Conservation (phyloP, 2,329 filamentous ascomycete genomes). For the Aureobasidium sp. region DNA sequence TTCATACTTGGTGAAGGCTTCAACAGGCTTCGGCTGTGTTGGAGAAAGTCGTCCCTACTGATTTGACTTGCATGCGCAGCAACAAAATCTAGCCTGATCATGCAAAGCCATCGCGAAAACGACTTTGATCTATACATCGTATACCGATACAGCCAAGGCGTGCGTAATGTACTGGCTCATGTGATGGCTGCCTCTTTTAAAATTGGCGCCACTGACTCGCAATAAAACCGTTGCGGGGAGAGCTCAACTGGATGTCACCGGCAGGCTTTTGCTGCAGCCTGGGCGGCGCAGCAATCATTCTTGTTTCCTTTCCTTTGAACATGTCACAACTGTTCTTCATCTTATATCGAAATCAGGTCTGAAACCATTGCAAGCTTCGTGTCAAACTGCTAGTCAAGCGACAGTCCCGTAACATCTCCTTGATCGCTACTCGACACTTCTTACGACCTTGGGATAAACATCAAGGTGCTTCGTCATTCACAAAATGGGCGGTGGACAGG, state of each 20-base stretch:
- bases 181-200: background rate
- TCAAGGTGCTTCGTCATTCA: background rate
- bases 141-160: background rate
- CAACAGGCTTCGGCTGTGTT: background rate
- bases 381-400: background rate
- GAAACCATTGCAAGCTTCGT: background rate
- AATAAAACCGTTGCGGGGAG: conserved; percentile 8
- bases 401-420: background rate
- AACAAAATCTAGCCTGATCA: background rate
- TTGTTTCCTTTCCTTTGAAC: background rate
- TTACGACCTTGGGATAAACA: background rate
- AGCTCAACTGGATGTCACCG: background rate
- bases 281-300: background rate
- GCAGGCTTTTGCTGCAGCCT: background rate
- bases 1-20: background rate
- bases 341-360: background rate
- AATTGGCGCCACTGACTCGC: conserved; percentile 9
- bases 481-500: conserved; percentile 6
- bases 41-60: background rate
- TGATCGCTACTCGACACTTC: background rate
- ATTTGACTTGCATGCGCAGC: background rate
- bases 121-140: background rate
- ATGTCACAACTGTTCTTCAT: background rate
- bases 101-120: too few species aligned
- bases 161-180: background rate